Evolutionary conservation across 2,329 filamentous ascomycete species (phyloP).

Genomic region (Tolypocladium album): DNA sequence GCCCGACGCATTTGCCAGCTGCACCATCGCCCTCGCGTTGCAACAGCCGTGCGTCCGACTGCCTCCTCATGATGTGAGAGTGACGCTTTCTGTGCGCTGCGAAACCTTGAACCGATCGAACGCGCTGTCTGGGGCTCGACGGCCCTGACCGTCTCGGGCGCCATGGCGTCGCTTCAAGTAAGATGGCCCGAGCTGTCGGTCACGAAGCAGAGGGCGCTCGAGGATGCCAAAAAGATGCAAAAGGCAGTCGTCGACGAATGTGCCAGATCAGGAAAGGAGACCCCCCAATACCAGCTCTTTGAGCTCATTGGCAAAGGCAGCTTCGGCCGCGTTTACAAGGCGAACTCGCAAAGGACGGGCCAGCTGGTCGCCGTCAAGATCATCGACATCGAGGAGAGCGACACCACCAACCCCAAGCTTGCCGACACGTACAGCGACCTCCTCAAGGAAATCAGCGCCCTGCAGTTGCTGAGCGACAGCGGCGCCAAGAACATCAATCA

Average conservation of each 20-base stretch:
- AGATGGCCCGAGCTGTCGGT: slow-evolving; percentile 30
- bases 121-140: neutral
- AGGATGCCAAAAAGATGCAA: slow-evolving; percentile 64
- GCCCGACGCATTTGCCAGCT: neutral
- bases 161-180: slow-evolving; percentile 31
- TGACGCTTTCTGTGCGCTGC: neutral
- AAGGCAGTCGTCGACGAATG: slow-evolving; percentile 51
- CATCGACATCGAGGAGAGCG: slow-evolving; percentile 71
- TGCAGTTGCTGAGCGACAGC: slow-evolving; percentile 63
- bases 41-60: neutral
- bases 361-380: slow-evolving; percentile 68
- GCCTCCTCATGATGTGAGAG: neutral
- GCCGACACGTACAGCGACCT: slow-evolving; percentile 60
- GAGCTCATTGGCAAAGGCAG: slow-evolving; percentile 68
- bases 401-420: slow-evolving; percentile 53
- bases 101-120: neutral
- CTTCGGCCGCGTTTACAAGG: slow-evolving; percentile 66
- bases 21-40: neutral
- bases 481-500: slow-evolving; percentile 72
- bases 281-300: slow-evolving; percentile 56
- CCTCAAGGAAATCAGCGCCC: slow-evolving; percentile 55
- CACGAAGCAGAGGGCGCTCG: slow-evolving; percentile 48
- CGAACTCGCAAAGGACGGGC: slow-evolving; percentile 30
- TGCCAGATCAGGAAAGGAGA: slow-evolving; percentile 44
- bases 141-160: slow-evolving; percentile 1